Percentiles rank a stretch among this genome's conserved stretches.
Evolutionary conservation across 768 basidiomycete species (phyloP).

Genomic region (Podaxis pistillaris): DNA sequence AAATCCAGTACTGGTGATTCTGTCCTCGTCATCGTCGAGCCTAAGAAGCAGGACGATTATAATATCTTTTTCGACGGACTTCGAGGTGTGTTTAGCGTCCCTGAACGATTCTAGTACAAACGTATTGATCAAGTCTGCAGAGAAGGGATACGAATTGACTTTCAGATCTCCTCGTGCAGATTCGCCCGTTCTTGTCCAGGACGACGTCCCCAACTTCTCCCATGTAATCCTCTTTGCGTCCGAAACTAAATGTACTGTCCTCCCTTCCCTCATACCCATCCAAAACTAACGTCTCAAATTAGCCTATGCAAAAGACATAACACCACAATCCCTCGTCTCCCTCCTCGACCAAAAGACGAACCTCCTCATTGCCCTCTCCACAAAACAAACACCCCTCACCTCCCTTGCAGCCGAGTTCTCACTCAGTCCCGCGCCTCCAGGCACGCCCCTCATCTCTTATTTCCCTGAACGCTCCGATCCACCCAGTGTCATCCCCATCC

Average conservation of each 20-base stretch:
- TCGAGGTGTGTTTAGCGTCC: constrained; percentile 46
- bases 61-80: constrained; percentile 81
- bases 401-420: constrained; percentile 91
- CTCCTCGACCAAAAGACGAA: constrained; percentile 74
- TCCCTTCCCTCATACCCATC: background rate
- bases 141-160: constrained; percentile 80
- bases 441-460: constrained; percentile 81
- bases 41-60: constrained; percentile 66
- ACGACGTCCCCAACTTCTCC: constrained; percentile 73
- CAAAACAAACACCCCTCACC: constrained; percentile 70
- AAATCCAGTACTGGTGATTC: constrained; percentile 80
- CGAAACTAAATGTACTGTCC: constrained; percentile 73
- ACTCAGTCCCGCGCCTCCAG: constrained; percentile 82
- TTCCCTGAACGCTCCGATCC: constrained; percentile 74
- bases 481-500: constrained; percentile 63
- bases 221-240: constrained; percentile 89
- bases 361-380: constrained; percentile 78
- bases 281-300: constrained; percentile 6
- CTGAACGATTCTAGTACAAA: background rate
- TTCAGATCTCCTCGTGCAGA: constrained; percentile 83
- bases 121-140: constrained; percentile 34
- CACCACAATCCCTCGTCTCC: constrained; percentile 75
- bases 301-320: constrained; percentile 75
- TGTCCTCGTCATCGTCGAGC: constrained; percentile 84
- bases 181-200: constrained; percentile 60